A percentile compares a stretch with the other conserved stretches of the same genome.
Evolutionary conservation across 2,329 filamentous ascomycete genomes (phyloP).

Genomic region (Herpotrichia juniperi): DNA sequence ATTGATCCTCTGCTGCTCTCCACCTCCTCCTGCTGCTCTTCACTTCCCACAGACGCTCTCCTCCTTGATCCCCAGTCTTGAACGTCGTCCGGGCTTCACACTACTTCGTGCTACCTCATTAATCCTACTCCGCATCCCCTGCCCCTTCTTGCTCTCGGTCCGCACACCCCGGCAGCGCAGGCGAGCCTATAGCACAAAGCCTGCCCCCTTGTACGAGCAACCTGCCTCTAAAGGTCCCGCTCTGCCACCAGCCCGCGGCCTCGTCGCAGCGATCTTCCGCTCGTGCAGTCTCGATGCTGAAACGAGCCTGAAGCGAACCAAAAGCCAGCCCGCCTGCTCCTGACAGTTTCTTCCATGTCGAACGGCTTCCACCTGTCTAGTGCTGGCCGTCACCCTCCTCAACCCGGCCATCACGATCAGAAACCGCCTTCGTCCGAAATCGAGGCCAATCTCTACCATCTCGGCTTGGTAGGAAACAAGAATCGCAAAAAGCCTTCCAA

Average conservation of each 20-base stretch:
- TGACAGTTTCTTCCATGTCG: constrained; percentile 42
- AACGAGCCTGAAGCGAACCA: constrained; percentile 48
- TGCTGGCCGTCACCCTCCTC: constrained; percentile 33
- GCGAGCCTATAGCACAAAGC: too few species aligned
- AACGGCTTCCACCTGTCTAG: constrained; percentile 39
- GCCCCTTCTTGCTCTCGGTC: constrained; percentile 14
- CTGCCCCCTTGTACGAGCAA: too few species aligned
- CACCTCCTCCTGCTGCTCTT: not conserved
- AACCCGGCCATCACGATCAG: constrained; percentile 25
- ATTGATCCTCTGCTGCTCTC: not conserved
- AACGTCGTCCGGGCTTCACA: not conserved
- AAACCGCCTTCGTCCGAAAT: constrained; percentile 27
- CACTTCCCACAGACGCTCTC: not conserved
- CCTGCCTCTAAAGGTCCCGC: constrained; percentile 17
- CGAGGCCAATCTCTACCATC: constrained; percentile 41
- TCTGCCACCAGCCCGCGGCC: constrained; percentile 18
- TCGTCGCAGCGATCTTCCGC: constrained; percentile 28
- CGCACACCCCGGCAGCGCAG: constrained; percentile 15
- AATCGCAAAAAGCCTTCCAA: constrained; percentile 19
- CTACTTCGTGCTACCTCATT: constrained; percentile 4
- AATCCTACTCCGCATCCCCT: constrained; percentile 4
- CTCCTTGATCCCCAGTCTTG: not conserved
- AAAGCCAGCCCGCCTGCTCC: constrained; percentile 35
- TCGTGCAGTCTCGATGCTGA: constrained; percentile 43
- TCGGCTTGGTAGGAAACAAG: constrained; percentile 38